Evolutionary conservation across 2,329 filamentous ascomycete genomes (phyloP).

Genomic region (Penicillium digitatum): DNA sequence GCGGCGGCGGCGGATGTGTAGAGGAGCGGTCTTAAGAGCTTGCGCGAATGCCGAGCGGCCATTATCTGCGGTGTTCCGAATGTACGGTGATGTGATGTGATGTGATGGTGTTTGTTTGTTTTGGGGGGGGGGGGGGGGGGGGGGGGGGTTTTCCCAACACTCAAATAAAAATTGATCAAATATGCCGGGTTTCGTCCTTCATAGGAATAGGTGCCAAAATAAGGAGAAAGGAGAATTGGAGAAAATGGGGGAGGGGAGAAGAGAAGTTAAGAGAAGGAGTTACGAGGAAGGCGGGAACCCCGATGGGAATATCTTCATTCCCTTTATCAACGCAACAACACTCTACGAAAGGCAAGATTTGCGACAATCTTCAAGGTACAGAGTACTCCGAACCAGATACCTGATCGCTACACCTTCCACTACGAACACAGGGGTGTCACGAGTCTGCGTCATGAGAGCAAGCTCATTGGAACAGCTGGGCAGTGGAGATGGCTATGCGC

Average conservation of each 20-base stretch:
- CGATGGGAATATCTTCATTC: background rate
- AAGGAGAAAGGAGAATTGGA: background rate
- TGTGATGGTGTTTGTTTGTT: too few species aligned
- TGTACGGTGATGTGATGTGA: background rate
- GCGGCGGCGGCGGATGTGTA: constrained; percentile 56
- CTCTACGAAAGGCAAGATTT: constrained; percentile 12
- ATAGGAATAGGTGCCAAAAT: background rate
- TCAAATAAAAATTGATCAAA: background rate
- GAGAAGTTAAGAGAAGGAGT: background rate
- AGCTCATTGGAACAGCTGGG: constrained; percentile 22
- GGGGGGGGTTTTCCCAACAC: too few species aligned
- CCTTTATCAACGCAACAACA: background rate
- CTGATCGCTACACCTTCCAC: constrained; percentile 22
- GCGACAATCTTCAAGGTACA: constrained; percentile 2
- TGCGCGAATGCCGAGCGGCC: constrained; percentile 43
- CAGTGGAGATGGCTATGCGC: constrained; percentile 17
- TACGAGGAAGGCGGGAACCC: background rate
- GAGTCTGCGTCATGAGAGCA: constrained; percentile 21
- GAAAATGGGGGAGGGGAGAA: background rate
- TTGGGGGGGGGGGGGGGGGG: too few species aligned
- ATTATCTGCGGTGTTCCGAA: constrained; percentile 26
- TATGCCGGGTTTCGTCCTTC: background rate
- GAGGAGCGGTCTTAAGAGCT: constrained; percentile 55
- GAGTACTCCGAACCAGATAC: constrained; percentile 2
- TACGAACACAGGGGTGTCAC: constrained; percentile 7